Evolutionary conservation across 1,284 basidiomycete genomes (phyloP).

Genomic region (Microbotryomycetes sp.): DNA sequence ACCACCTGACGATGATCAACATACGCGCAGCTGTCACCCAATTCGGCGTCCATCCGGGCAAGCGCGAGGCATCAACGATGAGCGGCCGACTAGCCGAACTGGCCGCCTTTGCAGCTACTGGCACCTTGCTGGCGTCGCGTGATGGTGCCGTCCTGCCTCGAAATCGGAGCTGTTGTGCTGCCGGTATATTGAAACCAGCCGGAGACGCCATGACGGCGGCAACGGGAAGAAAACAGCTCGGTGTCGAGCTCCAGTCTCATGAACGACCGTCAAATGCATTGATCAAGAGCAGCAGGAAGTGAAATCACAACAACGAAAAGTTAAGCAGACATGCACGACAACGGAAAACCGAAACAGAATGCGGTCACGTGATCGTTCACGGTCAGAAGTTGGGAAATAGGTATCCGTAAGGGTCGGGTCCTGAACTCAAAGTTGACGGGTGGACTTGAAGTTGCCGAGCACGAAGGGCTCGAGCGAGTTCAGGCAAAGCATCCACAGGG

Average conservation of each 20-base stretch:
- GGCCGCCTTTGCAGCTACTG: neutral
- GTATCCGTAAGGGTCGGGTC: constrained; percentile 24
- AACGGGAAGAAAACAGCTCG: no score
- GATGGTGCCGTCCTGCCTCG: neutral
- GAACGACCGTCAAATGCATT: no score
- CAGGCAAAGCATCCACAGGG: constrained; percentile 31
- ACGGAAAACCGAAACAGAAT: neutral
- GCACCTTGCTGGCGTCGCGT: neutral
- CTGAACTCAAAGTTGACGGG: constrained; percentile 2
- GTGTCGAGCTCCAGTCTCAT: neutral
- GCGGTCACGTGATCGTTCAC: neutral
- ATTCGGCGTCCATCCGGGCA: constrained; percentile 71
- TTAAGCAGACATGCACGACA: neutral
- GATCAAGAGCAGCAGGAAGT: neutral
- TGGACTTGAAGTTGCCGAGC: constrained; percentile 15
- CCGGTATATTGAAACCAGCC: constrained; percentile 19
- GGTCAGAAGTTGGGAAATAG: constrained; percentile 25
- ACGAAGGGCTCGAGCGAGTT: constrained; percentile 25
- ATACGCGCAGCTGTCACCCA: constrained; percentile 76
- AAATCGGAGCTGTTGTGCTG: constrained; percentile 27
- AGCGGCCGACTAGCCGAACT: neutral
- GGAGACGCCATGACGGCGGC: neutral
- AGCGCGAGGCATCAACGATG: constrained; percentile 31
- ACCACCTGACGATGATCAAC: constrained; percentile 69
- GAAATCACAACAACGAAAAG: neutral